Evolutionary conservation across 2,329 filamentous ascomycete genomes (phyloP).

Genomic region (Trichoderma atrobrunneum): DNA sequence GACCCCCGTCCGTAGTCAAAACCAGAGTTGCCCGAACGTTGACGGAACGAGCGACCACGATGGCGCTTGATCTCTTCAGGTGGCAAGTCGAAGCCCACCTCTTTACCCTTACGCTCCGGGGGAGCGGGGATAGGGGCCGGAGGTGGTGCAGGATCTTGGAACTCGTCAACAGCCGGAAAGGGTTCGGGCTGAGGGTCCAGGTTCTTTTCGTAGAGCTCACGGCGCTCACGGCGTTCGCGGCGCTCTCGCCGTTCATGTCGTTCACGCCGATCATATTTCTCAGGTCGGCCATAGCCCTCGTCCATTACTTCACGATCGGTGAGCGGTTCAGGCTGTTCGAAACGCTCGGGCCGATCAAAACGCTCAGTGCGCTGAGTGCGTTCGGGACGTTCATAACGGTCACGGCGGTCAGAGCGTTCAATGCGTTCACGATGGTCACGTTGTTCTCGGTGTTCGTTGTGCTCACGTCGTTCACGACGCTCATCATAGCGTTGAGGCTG

Average conservation of each 20-base stretch:
- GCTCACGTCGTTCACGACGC: slow-evolving; percentile 2
- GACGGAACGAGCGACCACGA: slow-evolving; percentile 41
- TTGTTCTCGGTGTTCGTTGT: not conserved
- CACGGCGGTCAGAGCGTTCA: slow-evolving; percentile 19
- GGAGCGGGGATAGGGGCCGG: not conserved
- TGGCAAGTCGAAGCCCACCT: slow-evolving; percentile 29
- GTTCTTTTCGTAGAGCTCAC: slow-evolving; percentile 14
- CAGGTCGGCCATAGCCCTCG: not conserved
- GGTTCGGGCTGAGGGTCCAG: not conserved
- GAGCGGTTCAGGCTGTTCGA: slow-evolving; percentile 3
- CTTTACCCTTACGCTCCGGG: slow-evolving; percentile 33
- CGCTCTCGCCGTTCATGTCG: slow-evolving; percentile 14
- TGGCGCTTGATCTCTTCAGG: slow-evolving; percentile 26
- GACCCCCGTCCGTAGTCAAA: slow-evolving; percentile 34
- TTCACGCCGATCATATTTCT: slow-evolving; percentile 15
- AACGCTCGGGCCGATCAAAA: slow-evolving; percentile 20
- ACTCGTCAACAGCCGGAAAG: not conserved
- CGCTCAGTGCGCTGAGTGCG: slow-evolving; percentile 18
- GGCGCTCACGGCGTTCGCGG: slow-evolving; percentile 14
- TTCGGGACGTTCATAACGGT: slow-evolving; percentile 19
- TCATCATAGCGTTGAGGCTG: not conserved
- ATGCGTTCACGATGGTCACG: slow-evolving; percentile 13
- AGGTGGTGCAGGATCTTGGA: not conserved
- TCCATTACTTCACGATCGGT: not conserved
- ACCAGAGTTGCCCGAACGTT: slow-evolving; percentile 39